Base-by-base conservation (phyloP, 208 protist species). In the Trypanosoma brucei region DNA sequence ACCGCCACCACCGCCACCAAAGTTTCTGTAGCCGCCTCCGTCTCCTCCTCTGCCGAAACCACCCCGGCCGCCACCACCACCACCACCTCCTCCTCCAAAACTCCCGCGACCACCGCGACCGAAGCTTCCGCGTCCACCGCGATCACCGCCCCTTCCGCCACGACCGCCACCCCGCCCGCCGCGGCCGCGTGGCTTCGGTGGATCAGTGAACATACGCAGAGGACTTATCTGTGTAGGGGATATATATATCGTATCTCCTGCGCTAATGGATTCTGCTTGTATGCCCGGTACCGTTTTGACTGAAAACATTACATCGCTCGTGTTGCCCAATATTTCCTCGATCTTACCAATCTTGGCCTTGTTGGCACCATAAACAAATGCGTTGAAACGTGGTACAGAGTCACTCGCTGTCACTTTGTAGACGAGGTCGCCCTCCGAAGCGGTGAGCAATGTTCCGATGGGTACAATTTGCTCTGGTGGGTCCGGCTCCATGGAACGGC, bases 291-390 rank as follows among this genome's bases (percentile, higher is more conserved):
- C 74, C 6, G 92, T 87, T 59, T 93, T 94, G 22, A 96, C 87
- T 3, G 92, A 96, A 69, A 96, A 95, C 81, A 95, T 92, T 8
- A 93, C 79, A 55, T 95, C 87, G 13, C 76, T 77, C 33, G 86
- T 94, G 58, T 77, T 91, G 38, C 92, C 92, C 11, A 96, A 74
- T 61, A 96, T 90, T 53, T 96, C 88, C 38, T 96, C 92, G 62
- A 96, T 95, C 70, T 96, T 96, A 55, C 92, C 92, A 60, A 96
- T 82, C 59, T 96, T 96, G 3, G 82, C 85, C 76, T 95, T 96
- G 61, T 92, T 88, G 44, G 91, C 73, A 6, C 86, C 94, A 72
- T 96, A 96, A 1, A 95, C 88, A 57, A 93, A 96, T n/a, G 89
- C 84, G 78, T 96, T 96, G 65, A 96, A 96, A 53, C 88, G 86